Evolutionary conservation across 768 basidiomycete species (phyloP), one percentile per base, ranked within the genome.

Genomic region (Mycena galericulata): DNA sequence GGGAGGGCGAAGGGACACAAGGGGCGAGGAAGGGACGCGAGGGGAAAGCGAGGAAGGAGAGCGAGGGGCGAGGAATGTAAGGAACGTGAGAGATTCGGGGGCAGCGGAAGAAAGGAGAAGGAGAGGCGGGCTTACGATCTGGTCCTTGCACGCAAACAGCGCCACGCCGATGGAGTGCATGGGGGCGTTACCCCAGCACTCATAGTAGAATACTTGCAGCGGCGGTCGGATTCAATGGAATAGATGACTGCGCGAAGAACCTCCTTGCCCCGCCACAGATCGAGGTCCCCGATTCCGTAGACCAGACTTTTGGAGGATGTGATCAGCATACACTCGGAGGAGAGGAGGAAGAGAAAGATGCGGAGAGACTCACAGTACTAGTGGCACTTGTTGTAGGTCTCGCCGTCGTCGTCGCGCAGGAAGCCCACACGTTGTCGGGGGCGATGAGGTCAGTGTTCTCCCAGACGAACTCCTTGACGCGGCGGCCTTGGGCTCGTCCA

Each of bases 371-470:
- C 71, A 92, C 90, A 93, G 69, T n/a, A n/a, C n/a, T n/a, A n/a
- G n/a, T 93, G 92, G 75, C 93, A 94, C n/a, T 86, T 80, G 76
- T 94, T 94, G 72, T 93, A 94, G 0, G 85, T 85, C 47, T 89
- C 83, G 17, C 93, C 93, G 5, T 85, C 83, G 74, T 96, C 85
- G 54, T 92, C 85, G 1, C 90, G 91, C 53, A 92, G 75, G 79
- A 90, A 94, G 1, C 77, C 78, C 84, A 92, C 0, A 89, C 84
- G 75, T 93, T 94, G 53, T 87, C 82, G 29, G 84, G 74, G 3
- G 88, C 82, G 24, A 93, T 71, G 69, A 86, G 83, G 67, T 90
- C 79, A 0, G 90, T 89, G 70, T 91, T 76, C 26, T 79, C 62
- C n/a, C 78, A 72, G 67, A 88, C 86, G 78, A 92, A 92, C 24